Evolutionary conservation across 75 land plant genomes (phyloP), one percentile per base, ranked within the genome.

Genomic region (Ceratopteris richardii): DNA sequence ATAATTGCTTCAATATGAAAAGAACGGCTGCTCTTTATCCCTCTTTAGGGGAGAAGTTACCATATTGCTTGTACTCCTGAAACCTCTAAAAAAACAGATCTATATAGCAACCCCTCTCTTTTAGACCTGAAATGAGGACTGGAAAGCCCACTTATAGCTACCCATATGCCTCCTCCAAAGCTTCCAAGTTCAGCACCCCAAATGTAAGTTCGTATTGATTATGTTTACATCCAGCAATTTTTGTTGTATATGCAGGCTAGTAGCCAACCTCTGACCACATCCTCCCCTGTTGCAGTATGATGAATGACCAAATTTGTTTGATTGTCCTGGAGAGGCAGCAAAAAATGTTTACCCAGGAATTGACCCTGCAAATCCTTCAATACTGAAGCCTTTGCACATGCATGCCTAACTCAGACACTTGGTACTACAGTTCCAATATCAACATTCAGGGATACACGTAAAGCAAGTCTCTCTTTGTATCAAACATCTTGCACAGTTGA

Each of bases 341-440:
- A 31, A 73, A 90, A 95, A 51, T 76, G 80, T 62, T 95, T 88
- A 13, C 56, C 72, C 23, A 69, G 69, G 27, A 86, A 95, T 33
- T 52, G 61, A 56, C 74, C 73, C 65, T 76, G 83, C 20, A 81
- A 57, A 39, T 79, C 56, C 1, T 42, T 52, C 17, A 93, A 68
- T 31, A 51, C 52, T 21, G 88, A 80, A 53, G 98, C 95, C 61
- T 67, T 84, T 26, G 60, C 58, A 2, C 82, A 54, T 22, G 60
- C 83, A 28, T 66, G 61, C 11, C 57, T 75, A 2, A 86, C 31
- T 16, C 74, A 57, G 53, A 71, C 53, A 24, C 91, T 89, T 1
- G 90, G 84, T 26, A 71, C 77, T 31, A 95, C 99, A 66, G 68
- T 81, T 67, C 97, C 99, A 58, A 96, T 85, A 55, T 86, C 87